Evolutionary conservation across 2,329 filamentous ascomycete genomes (phyloP).

Genomic region (Sclerotinia nivalis): DNA sequence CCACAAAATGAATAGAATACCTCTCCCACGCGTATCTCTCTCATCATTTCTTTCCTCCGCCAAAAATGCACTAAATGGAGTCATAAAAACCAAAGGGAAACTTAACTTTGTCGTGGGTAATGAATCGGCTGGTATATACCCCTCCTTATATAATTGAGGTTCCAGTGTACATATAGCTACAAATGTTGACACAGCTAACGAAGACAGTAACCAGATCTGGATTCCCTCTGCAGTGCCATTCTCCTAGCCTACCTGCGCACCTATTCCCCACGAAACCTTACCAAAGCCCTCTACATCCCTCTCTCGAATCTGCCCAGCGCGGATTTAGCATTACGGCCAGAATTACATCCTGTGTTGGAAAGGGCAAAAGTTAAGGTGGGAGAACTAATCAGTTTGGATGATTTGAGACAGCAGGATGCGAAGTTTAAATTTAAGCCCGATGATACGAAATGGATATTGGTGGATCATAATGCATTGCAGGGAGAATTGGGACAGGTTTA

Average conservation of each 20-base stretch:
- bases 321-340: constrained; percentile 71
- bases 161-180: not conserved
- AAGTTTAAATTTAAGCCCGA: constrained; percentile 43
- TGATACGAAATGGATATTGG: constrained; percentile 68
- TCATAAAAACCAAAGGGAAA: constrained; percentile 48
- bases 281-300: constrained; percentile 62
- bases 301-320: constrained; percentile 68
- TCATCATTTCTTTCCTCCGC: constrained; percentile 54
- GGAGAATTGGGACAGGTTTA: constrained; percentile 59
- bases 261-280: constrained; percentile 48
- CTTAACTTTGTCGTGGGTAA: constrained; percentile 66
- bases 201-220: constrained; percentile 61
- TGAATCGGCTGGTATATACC: constrained; percentile 60
- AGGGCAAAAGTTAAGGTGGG: constrained; percentile 57
- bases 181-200: not conserved
- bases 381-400: constrained; percentile 66
- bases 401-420: constrained; percentile 55
- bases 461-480: constrained; percentile 77
- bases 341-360: constrained; percentile 66
- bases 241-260: constrained; percentile 74
- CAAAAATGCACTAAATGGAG: constrained; percentile 48
- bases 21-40: constrained; percentile 46
- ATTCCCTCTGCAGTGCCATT: constrained; percentile 75
- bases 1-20: constrained; percentile 30
- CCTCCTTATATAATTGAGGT: not conserved